Base-by-base conservation (phyloP, 331 rosid species). In the Quercus phellos region DNA sequence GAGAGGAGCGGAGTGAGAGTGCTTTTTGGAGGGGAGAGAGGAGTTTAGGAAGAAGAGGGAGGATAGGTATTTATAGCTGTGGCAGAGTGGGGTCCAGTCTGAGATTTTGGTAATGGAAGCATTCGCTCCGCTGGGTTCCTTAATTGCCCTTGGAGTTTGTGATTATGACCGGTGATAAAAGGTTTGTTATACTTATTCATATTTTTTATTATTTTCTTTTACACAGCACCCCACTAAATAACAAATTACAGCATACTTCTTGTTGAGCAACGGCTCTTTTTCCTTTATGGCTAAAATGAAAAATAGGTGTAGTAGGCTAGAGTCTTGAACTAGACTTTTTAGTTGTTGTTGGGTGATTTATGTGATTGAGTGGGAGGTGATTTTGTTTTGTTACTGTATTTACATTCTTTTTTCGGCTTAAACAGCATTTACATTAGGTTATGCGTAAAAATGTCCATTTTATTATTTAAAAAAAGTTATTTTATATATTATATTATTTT, bases 251-350 rank as follows among this genome's bases (percentile, higher is more conserved):
- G 66, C 46, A 9, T 21, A 70, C 70, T 38, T 38, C 76, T 80
- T 77, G 87, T 85, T 80, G 80, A 72, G 76, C 90, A 89, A 89
- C 90, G 93, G 91, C 84, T 82, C 14, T 46, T 12, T 46, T 46
- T 10, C 67, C 19, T 81, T 82, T 42, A 22, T 46, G 55, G 18
- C 1, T 2, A 42, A 60, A 38, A 8, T 8, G 3, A 8, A 38
- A 59, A 79, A 72, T 74, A 75, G 13, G 68, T 80, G 69, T 22
- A 5, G 46, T 38, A 38, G 46, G 2, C 46, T 38, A 38, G 46
- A 38, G 46, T 38, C 46, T 38, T 38, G 46, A 0, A 8, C 12
- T 38, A 38, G 46, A 38, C 46, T 38, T 38, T 38, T 38, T 38
- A 38, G 46, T 38, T 61, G 24, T 29, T 3, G 50, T 8, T 68